Conservation (phyloP, 2,329 filamentous ascomycete species). For the Monilinia laxa region DNA sequence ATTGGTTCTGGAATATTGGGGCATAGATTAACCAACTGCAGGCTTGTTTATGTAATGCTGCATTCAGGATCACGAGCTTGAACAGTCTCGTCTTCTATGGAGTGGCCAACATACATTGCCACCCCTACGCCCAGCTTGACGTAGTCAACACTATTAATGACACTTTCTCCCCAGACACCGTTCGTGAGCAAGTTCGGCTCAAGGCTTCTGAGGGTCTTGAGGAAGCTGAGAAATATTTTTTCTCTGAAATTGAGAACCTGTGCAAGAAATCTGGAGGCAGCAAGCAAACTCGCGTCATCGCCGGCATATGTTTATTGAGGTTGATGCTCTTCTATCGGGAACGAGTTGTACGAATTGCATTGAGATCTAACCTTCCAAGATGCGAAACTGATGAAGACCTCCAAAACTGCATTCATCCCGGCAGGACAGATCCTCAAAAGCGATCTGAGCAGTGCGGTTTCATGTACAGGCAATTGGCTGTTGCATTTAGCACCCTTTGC, state of each 20-base stretch:
- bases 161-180: conserved; percentile 28
- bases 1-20: too few species aligned
- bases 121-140: conserved; percentile 12
- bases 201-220: conserved; percentile 28
- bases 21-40: background rate
- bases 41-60: conserved; percentile 24
- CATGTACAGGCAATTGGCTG: conserved; percentile 29
- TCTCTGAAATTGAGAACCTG: conserved; percentile 28
- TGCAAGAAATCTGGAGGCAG: conserved; percentile 21
- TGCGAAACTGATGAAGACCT: conserved; percentile 22
- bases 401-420: conserved; percentile 11
- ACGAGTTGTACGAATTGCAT: conserved; percentile 26
- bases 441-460: conserved; percentile 27
- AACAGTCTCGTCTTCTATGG: conserved; percentile 30
- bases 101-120: conserved; percentile 26
- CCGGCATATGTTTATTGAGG: conserved; percentile 29
- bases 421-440: conserved; percentile 25
- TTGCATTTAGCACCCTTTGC: conserved; percentile 28
- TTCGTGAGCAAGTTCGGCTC: conserved; percentile 31
- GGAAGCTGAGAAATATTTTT: conserved; percentile 26
- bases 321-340: conserved; percentile 30
- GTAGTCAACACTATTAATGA: conserved; percentile 16
- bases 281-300: conserved; percentile 29
- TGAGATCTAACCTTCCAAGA: conserved; percentile 27
- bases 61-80: conserved; percentile 27